Percentiles rank a stretch among this genome's conserved stretches.
Evolutionary conservation across 805 yeast species (phyloP).

Genomic region (Candida sonorensis): DNA sequence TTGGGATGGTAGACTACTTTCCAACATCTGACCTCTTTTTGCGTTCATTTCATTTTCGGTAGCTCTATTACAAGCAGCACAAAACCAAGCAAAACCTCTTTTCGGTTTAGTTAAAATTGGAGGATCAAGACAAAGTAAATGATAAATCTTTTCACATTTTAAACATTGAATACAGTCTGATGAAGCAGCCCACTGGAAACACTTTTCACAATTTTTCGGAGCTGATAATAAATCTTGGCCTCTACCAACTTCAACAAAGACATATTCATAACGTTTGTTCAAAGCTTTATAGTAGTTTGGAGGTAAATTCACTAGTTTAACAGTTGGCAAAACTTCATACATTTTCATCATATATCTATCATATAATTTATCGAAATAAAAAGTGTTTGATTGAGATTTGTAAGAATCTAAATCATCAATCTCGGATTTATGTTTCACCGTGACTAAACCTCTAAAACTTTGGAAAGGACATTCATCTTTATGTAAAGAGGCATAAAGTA

Average conservation of each 20-base stretch:
- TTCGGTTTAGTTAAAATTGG: slow-evolving; percentile 76
- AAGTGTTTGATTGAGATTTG: slow-evolving; percentile 54
- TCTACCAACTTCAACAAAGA: slow-evolving; percentile 66
- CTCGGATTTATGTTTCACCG: slow-evolving; percentile 63
- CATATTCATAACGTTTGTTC: slow-evolving; percentile 59
- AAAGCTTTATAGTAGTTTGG: slow-evolving; percentile 54
- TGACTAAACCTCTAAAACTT: slow-evolving; percentile 69
- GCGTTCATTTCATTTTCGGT: slow-evolving; percentile 38
- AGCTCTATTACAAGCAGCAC: slow-evolving; percentile 67
- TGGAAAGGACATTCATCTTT: slow-evolving; percentile 73
- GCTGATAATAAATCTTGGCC: slow-evolving; percentile 55
- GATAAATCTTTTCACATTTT: slow-evolving; percentile 65
- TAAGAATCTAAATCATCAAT: slow-evolving; percentile 52
- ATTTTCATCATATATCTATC: slow-evolving; percentile 80
- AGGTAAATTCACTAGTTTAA: slow-evolving; percentile 50
- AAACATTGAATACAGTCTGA: slow-evolving; percentile 74
- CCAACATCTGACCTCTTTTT: slow-evolving; percentile 29
- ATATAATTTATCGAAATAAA: slow-evolving; percentile 80
- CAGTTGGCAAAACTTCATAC: slow-evolving; percentile 71
- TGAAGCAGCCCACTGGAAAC: slow-evolving; percentile 80
- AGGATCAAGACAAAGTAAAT: slow-evolving; percentile 80
- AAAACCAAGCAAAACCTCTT: slow-evolving; percentile 86
- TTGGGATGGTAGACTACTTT: slow-evolving; percentile 21
- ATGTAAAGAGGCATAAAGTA: slow-evolving; percentile 79
- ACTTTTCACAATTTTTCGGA: slow-evolving; percentile 64